Percentiles rank a stretch among this genome's conserved stretches.
Conservation (phyloP, 2,329 filamentous ascomycete genomes). For the Colletotrichum siamense region DNA sequence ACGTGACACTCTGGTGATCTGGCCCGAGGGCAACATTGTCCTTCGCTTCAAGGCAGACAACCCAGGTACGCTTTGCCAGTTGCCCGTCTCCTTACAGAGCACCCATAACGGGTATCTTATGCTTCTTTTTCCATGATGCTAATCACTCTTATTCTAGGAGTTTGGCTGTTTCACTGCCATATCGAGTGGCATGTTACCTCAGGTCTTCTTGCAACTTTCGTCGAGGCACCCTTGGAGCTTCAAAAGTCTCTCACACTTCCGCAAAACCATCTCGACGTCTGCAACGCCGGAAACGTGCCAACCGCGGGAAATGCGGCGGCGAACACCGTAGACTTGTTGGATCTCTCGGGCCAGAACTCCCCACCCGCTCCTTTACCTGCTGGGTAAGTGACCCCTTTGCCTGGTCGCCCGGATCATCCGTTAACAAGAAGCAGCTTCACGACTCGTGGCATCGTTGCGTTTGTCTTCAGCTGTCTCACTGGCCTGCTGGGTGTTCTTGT, state of each 20-base stretch:
- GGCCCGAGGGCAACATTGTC: slow-evolving; percentile 70
- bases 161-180: slow-evolving; percentile 57
- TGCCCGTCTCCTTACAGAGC: no score
- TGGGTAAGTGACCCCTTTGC: not conserved
- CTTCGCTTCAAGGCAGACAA: slow-evolving; percentile 73
- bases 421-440: slow-evolving; percentile 58
- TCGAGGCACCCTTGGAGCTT: slow-evolving; percentile 42
- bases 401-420: no score
- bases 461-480: slow-evolving; percentile 73
- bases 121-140: not conserved
- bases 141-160: slow-evolving; percentile 26
- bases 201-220: slow-evolving; percentile 48
- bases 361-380: slow-evolving; percentile 6
- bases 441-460: slow-evolving; percentile 71
- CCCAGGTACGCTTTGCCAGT: slow-evolving; percentile 48
- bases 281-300: slow-evolving; percentile 41
- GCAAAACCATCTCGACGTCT: slow-evolving; percentile 45
- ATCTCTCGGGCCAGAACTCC: slow-evolving; percentile 40
- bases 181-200: slow-evolving; percentile 61
- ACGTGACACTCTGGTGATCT: slow-evolving; percentile 71
- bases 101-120: accelerated
- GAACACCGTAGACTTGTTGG: slow-evolving; percentile 56
- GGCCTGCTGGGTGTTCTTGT: slow-evolving; percentile 72
- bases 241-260: slow-evolving; percentile 38
- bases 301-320: slow-evolving; percentile 64